phyloP scores from a whole-genome alignment of 2,329 filamentous ascomycete genomes.

The Pseudocercospora vitis region DNA sequence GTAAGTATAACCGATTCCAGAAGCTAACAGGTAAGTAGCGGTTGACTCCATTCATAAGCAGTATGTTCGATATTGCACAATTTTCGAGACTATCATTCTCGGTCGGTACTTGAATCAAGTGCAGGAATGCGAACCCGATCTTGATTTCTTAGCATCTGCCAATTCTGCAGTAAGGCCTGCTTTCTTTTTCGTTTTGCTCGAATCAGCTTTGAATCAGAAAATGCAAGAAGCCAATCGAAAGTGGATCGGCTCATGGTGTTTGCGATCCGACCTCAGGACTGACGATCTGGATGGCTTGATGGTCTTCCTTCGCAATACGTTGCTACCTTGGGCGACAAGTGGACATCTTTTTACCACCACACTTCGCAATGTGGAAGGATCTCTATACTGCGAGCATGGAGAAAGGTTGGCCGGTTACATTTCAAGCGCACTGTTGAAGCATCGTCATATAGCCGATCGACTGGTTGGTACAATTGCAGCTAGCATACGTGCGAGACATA shows the following conservation, averaged over 20 bases:
- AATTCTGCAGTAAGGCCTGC: slow-evolving; percentile 40
- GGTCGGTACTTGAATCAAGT: slow-evolving; percentile 53
- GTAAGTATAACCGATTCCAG: neutral
- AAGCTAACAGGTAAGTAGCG: slow-evolving; percentile 10
- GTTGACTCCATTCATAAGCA: slow-evolving; percentile 29
- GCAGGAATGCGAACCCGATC: slow-evolving; percentile 46
- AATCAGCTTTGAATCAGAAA: slow-evolving; percentile 42
- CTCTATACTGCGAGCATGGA: slow-evolving; percentile 44
- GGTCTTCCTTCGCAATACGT: slow-evolving; percentile 42
- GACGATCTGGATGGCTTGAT: slow-evolving; percentile 31
- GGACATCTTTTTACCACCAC: slow-evolving; percentile 47
- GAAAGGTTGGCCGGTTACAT: slow-evolving; percentile 41
- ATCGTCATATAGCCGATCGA: slow-evolving; percentile 16
- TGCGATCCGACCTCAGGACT: slow-evolving; percentile 34
- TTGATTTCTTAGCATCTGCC: slow-evolving; percentile 41
- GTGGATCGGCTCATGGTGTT: slow-evolving; percentile 48
- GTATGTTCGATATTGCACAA: slow-evolving; percentile 46
- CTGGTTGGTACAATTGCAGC: slow-evolving; percentile 39
- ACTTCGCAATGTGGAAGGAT: slow-evolving; percentile 35
- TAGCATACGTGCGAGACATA: slow-evolving; percentile 26
- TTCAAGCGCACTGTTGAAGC: slow-evolving; percentile 32
- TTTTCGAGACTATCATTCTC: slow-evolving; percentile 52
- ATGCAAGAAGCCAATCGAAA: slow-evolving; percentile 50
- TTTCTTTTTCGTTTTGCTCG: slow-evolving; percentile 47
- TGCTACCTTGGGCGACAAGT: slow-evolving; percentile 51